phyloP scores from a whole-genome alignment of 2,329 filamentous ascomycete genomes.

The Phoma sp. region DNA sequence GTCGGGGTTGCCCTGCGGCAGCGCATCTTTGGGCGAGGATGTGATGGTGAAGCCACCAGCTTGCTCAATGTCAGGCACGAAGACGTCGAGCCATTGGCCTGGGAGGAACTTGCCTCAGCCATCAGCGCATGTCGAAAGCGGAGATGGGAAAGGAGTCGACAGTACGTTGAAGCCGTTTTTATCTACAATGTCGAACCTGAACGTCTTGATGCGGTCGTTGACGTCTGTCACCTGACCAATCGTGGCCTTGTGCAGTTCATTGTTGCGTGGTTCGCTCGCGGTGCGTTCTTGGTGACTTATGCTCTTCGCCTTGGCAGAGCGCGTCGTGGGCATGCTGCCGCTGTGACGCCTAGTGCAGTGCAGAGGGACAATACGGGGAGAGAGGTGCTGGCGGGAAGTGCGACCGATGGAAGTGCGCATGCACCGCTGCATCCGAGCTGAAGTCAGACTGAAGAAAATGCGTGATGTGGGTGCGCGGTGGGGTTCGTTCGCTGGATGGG shows the following conservation, averaged over 20 bases:
- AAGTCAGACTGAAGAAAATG: conserved; percentile 22
- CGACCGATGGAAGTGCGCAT: conserved; percentile 30
- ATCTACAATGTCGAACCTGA: conserved; percentile 67
- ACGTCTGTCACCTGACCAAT: conserved; percentile 68
- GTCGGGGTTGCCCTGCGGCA: conserved; percentile 32
- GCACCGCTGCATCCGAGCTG: conserved; percentile 22
- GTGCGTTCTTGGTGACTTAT: conserved; percentile 73
- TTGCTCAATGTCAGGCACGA: conserved; percentile 71
- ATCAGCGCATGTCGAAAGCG: conserved; percentile 39
- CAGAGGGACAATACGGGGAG: conserved; percentile 19
- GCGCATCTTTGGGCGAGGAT: conserved; percentile 69
- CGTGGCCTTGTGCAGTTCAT: conserved; percentile 68
- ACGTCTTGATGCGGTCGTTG: conserved; percentile 72
- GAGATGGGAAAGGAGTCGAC: conserved; percentile 30
- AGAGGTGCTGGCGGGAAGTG: conserved; percentile 20
- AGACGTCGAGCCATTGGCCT: conserved; percentile 89
- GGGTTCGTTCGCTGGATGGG: conserved; percentile 15
- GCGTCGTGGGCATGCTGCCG: conserved; percentile 41
- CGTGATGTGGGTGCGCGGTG: conserved; percentile 28
- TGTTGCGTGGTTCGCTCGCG: conserved; percentile 73
- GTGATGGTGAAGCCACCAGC: conserved; percentile 91
- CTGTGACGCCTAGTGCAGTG: conserved; percentile 28
- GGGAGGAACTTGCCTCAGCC: conserved; percentile 69
- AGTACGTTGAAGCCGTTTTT: conserved; percentile 59
- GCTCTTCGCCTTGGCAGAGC: conserved; percentile 39